Percentiles rank a stretch among this genome's conserved stretches.
Conservation (phyloP, 306 rosid genomes). For the Quercus agrifolia region DNA sequence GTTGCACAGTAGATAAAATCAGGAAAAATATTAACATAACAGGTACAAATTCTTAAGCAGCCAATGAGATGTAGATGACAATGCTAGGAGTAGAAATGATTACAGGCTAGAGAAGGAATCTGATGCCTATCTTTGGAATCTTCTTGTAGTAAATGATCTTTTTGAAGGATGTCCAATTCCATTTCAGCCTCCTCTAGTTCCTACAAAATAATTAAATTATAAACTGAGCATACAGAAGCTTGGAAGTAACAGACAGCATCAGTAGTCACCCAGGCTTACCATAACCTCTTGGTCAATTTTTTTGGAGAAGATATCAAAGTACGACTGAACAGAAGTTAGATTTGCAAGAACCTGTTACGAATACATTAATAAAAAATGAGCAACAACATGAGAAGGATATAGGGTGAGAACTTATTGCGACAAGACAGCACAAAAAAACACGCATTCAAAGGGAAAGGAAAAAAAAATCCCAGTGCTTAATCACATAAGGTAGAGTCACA, state of each 20-base stretch:
- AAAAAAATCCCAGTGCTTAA: not conserved
- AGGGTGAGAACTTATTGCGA: slow-evolving; percentile 1
- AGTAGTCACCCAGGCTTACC: slow-evolving; percentile 45
- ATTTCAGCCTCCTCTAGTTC: slow-evolving; percentile 91
- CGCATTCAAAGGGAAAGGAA: not conserved
- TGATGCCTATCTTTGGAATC: slow-evolving; percentile 39
- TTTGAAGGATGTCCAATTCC: slow-evolving; percentile 66
- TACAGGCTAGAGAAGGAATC: slow-evolving; percentile 42
- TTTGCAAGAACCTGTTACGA: slow-evolving; percentile 68
- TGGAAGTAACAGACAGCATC: slow-evolving; percentile 19
- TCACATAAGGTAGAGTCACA: not conserved
- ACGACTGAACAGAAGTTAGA: slow-evolving; percentile 72
- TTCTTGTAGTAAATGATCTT: slow-evolving; percentile 46
- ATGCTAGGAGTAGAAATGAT: slow-evolving; percentile 18
- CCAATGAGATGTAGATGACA: slow-evolving; percentile 1
- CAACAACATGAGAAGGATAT: slow-evolving; percentile 2
- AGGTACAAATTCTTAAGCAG: not conserved
- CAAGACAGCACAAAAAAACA: not conserved
- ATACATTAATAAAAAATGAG: slow-evolving; percentile 15
- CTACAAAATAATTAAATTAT: slow-evolving; percentile 40
- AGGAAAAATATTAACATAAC: not conserved
- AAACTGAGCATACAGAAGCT: slow-evolving; percentile 4
- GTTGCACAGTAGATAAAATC: slow-evolving; percentile 10
- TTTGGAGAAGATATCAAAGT: slow-evolving; percentile 62
- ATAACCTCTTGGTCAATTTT: slow-evolving; percentile 61